phyloP scores from a whole-genome alignment of 2,329 filamentous ascomycete species.

The Ceratocystis alfenasii region DNA sequence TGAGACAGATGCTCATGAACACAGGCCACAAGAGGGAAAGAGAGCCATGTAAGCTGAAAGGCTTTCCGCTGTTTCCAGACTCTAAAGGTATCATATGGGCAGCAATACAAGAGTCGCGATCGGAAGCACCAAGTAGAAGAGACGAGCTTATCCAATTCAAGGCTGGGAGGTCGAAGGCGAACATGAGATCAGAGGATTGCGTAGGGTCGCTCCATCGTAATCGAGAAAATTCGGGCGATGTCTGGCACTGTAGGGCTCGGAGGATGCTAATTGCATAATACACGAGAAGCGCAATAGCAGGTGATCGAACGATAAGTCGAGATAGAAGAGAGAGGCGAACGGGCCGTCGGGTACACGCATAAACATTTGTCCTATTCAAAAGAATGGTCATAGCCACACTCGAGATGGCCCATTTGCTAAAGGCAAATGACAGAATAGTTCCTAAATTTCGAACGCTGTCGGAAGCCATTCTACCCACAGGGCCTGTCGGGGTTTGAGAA shows the following conservation, averaged over 20 bases:
- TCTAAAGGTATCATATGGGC: constrained; percentile 52
- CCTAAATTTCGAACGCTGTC: constrained; percentile 59
- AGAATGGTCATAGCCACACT: constrained; percentile 79
- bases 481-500: constrained; percentile 23
- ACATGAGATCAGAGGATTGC: constrained; percentile 56
- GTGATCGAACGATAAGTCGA: constrained; percentile 55
- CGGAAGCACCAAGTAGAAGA: constrained; percentile 60
- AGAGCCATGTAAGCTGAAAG: constrained; percentile 56
- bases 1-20: constrained; percentile 57
- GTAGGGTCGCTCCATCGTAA: constrained; percentile 57
- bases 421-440: constrained; percentile 80
- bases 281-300: constrained; percentile 58
- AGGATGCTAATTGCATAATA: constrained; percentile 59
- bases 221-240: constrained; percentile 57
- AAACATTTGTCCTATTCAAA: constrained; percentile 85
- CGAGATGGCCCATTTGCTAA: constrained; percentile 80
- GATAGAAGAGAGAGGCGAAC: constrained; percentile 63
- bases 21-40: constrained; percentile 64
- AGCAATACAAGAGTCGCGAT: constrained; percentile 62
- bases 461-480: constrained; percentile 40
- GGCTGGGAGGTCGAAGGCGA: constrained; percentile 55
- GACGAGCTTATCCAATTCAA: constrained; percentile 61
- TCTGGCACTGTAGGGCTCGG: constrained; percentile 85
- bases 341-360: constrained; percentile 73
- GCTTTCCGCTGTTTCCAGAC: constrained; percentile 32